phyloP scores from a whole-genome alignment of 305 asterid species.

The Fraxinus floribunda region DNA sequence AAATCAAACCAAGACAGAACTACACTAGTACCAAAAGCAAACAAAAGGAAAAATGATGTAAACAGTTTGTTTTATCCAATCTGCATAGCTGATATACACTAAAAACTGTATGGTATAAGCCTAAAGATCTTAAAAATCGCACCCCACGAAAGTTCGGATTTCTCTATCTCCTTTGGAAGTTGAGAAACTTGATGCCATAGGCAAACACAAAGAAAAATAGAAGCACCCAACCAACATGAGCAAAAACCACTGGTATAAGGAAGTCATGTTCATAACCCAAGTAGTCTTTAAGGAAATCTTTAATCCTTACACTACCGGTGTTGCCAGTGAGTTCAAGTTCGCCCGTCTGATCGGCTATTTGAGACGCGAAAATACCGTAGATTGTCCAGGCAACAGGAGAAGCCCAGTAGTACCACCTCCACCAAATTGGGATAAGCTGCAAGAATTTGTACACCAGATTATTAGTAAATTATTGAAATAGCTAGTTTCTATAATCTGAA shows the following conservation, averaged over 20 bases:
- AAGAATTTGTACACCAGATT: not conserved
- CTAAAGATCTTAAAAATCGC: not conserved
- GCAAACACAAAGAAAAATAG: conserved; percentile 78
- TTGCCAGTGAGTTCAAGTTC: conserved; percentile 35
- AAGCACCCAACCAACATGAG: conserved; percentile 81
- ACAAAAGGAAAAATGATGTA: not conserved
- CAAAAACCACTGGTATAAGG: conserved; percentile 57
- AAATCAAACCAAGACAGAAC: not conserved
- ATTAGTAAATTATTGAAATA: not conserved
- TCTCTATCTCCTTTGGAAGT: conserved; percentile 65
- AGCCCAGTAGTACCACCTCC: conserved; percentile 98
- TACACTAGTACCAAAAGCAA: not conserved
- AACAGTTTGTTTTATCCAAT: not conserved
- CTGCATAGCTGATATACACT: not conserved
- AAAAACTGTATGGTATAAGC: not conserved
- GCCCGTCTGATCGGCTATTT: conserved; percentile 52
- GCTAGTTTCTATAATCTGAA: not conserved
- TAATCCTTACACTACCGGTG: conserved; percentile 23
- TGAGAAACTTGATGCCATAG: conserved; percentile 77
- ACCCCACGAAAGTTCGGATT: not conserved
- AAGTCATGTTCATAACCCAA: conserved; percentile 72
- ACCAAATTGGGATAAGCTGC: conserved; percentile 83
- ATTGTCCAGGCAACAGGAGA: conserved; percentile 84
- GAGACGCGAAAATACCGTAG: conserved; percentile 68
- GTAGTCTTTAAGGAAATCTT: conserved; percentile 38